phyloP scores from a whole-genome alignment of 2,329 filamentous ascomycete species.

The Stachybotrys chartarum region DNA sequence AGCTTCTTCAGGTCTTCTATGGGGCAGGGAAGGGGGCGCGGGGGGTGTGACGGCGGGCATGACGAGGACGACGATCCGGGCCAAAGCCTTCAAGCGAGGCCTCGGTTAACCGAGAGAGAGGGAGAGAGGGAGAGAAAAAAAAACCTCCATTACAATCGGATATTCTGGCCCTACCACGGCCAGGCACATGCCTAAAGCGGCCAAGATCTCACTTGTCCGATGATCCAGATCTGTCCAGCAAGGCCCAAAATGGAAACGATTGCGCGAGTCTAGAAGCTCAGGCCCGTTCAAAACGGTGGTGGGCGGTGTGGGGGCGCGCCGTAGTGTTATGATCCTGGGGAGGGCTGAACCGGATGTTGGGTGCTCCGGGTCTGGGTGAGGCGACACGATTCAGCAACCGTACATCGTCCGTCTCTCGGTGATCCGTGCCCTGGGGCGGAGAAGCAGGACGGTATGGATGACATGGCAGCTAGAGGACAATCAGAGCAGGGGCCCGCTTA shows the following conservation, averaged over 20 bases:
- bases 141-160: too few relatives aligned
- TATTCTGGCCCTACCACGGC: not conserved
- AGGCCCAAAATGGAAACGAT: not conserved
- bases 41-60: too few relatives aligned
- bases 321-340: not conserved
- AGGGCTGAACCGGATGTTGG: not conserved
- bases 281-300: not conserved
- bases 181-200: not conserved
- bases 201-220: not conserved
- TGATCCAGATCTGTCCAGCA: not conserved
- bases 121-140: too few relatives aligned
- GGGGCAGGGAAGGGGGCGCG: too few relatives aligned
- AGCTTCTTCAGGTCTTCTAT: too few relatives aligned
- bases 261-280: not conserved
- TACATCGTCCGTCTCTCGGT: not conserved
- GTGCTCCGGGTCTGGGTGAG: not conserved
- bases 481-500: too few relatives aligned
- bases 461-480: too few relatives aligned
- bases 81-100: too few relatives aligned
- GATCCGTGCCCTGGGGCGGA: too few relatives aligned
- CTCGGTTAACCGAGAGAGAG: too few relatives aligned
- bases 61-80: too few relatives aligned
- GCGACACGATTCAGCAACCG: not conserved
- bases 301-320: not conserved
- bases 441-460: too few relatives aligned